These are phyloP conservation scores for Cystobasidiopsis lactophilus DNA, from an alignment of 768 basidiomycete species.

Conservation along the genomic window DNA sequence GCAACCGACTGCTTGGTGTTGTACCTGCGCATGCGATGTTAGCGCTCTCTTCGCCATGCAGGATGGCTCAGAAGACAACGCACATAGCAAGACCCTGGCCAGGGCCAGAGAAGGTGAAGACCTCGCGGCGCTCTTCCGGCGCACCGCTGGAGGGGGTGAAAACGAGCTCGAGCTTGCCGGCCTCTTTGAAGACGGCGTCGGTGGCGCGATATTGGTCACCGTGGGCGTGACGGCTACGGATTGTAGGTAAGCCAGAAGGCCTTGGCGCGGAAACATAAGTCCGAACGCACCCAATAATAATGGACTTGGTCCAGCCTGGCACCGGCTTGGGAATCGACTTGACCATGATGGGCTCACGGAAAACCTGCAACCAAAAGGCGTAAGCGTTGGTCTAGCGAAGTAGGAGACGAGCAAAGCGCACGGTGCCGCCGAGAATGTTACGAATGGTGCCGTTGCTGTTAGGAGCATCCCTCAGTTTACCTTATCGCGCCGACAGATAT, in stretches of 20 bases:
- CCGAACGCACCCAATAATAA: conserved; percentile 40
- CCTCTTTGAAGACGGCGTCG: conserved; percentile 71
- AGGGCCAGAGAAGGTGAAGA: conserved; percentile 78
- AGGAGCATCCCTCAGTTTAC: neutral
- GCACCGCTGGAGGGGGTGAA: conserved; percentile 63
- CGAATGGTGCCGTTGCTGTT: conserved; percentile 40
- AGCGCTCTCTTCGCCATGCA: neutral
- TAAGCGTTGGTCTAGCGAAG: too few species aligned
- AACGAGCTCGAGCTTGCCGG: conserved; percentile 81
- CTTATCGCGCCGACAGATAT: conserved; percentile 18
- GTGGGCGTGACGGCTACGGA: conserved; percentile 60
- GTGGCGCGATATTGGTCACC: conserved; percentile 85
- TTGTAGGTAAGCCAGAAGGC: too few species aligned
- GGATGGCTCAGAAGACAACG: too few species aligned
- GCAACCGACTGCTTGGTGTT: conserved; percentile 43
- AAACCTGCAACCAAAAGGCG: conserved; percentile 31
- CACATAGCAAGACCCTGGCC: conserved; percentile 94
- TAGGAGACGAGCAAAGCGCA: too few species aligned
- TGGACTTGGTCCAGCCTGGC: conserved; percentile 92
- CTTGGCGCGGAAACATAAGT: too few species aligned
- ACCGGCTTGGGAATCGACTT: conserved; percentile 72
- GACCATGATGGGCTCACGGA: conserved; percentile 93
- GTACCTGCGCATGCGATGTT: too few species aligned
- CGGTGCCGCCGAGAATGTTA: conserved; percentile 87
- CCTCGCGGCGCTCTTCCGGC: conserved; percentile 42